A percentile compares a stretch with the other conserved stretches of the same genome.
phyloP scores from a whole-genome alignment of 116 monocot genomes.

The Papilionanthe hybrid region DNA sequence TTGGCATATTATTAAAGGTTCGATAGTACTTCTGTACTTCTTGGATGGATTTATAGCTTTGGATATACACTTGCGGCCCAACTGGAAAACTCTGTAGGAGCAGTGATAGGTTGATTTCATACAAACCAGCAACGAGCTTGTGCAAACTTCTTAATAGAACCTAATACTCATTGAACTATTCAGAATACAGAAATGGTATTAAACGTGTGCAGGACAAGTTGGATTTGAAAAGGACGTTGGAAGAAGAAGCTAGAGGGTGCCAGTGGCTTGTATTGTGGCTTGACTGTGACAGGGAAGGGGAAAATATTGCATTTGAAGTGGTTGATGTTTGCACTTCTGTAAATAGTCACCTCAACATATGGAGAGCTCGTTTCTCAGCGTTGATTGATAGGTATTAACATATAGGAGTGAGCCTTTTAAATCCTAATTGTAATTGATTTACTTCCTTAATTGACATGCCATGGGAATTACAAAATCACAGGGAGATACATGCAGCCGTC shows the following conservation, averaged over 20 bases:
- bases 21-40: not conserved
- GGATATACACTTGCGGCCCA: not conserved
- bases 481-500: slow-evolving; percentile 82
- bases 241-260: slow-evolving; percentile 87
- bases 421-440: not conserved
- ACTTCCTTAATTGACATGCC: not conserved
- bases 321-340: slow-evolving; percentile 76
- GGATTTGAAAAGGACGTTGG: slow-evolving; percentile 84
- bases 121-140: not conserved
- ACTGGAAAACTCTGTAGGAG: not conserved
- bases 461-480: slow-evolving; percentile 19
- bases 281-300: slow-evolving; percentile 97
- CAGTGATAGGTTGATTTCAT: not conserved
- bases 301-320: slow-evolving; percentile 98
- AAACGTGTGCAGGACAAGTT: slow-evolving; percentile 64
- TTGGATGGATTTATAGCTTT: not conserved
- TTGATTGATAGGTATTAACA: slow-evolving; percentile 69
- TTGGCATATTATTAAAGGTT: not conserved
- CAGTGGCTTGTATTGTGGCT: slow-evolving; percentile 97
- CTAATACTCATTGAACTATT: not conserved
- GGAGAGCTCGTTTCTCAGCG: slow-evolving; percentile 96
- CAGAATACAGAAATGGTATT: not conserved
- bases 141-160: not conserved
- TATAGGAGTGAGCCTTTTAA: not conserved
- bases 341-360: slow-evolving; percentile 64